phyloP scores from a whole-genome alignment of 176 grass and related monocot species.

The Secale cereale region DNA sequence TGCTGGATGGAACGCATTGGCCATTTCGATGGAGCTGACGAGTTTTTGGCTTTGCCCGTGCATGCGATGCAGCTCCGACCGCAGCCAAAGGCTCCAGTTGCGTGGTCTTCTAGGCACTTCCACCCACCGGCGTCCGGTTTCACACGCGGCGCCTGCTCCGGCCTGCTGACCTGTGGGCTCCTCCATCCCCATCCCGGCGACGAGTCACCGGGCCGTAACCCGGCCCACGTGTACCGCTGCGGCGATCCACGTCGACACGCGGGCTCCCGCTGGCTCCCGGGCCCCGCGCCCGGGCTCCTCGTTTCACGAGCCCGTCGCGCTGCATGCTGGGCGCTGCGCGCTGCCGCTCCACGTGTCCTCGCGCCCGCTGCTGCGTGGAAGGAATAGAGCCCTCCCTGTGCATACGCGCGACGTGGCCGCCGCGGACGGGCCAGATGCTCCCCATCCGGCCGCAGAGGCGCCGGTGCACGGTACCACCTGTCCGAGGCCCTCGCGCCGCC shows the following conservation, averaged over 20 bases:
- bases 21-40: background rate
- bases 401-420: constrained; percentile 7
- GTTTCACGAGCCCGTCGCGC: background rate
- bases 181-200: background rate
- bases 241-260: background rate
- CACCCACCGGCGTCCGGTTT: background rate
- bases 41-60: background rate
- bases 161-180: constrained; percentile 1
- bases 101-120: constrained; percentile 19
- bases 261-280: background rate
- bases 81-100: background rate
- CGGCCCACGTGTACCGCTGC: constrained; percentile 16
- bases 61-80: background rate
- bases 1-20: background rate
- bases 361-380: constrained; percentile 29
- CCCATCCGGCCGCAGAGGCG: background rate
- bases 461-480: constrained; percentile 14
- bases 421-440: constrained; percentile 13
- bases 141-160: background rate
- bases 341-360: constrained; percentile 38
- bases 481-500: constrained; percentile 19
- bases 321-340: constrained; percentile 47
- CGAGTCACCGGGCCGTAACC: background rate
- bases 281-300: background rate
- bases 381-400: background rate